Evolutionary conservation across 2,329 filamentous ascomycete genomes (phyloP).

Genomic region (Aspergillus sergii): DNA sequence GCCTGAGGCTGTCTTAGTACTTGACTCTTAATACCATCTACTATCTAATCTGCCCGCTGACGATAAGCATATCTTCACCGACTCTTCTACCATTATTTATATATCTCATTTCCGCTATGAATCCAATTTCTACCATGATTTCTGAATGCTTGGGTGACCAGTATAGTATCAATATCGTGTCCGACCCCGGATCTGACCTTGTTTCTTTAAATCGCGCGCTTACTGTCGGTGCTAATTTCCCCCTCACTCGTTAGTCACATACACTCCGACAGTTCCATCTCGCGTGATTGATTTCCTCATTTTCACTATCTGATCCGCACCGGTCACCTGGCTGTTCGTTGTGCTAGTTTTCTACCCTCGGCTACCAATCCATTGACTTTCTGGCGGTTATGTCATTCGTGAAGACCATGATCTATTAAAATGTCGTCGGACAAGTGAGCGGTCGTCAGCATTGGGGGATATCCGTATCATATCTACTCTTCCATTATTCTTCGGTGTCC

Average conservation of each 20-base stretch:
- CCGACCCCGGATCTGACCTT: neutral
- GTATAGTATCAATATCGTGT: neutral
- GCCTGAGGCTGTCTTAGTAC: neutral
- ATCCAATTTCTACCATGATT: neutral
- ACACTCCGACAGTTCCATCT: conserved; percentile 7
- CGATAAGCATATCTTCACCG: conserved; percentile 19
- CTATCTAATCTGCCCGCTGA: conserved; percentile 4
- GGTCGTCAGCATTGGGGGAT: neutral
- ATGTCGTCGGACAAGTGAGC: conserved; percentile 6
- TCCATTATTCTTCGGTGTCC: neutral
- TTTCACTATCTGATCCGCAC: neutral
- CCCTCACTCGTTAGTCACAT: conserved; percentile 9
- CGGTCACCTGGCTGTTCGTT: neutral
- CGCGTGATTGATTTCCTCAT: conserved; percentile 16
- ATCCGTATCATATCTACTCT: neutral
- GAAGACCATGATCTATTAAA: conserved; percentile 10
- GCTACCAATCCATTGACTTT: neutral
- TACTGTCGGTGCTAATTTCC: conserved; percentile 15
- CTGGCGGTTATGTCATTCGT: neutral
- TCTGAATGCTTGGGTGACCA: neutral
- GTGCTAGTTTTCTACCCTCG: neutral
- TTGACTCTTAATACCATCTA: neutral
- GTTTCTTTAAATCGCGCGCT: conserved; percentile 10
- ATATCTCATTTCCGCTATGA: neutral
- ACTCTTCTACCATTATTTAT: conserved; percentile 16